Percentiles rank a stretch among this genome's conserved stretches.
These are phyloP conservation scores for Epichloe amarillans DNA, from an alignment of 2,329 filamentous ascomycete species.

Conservation along the genomic window DNA sequence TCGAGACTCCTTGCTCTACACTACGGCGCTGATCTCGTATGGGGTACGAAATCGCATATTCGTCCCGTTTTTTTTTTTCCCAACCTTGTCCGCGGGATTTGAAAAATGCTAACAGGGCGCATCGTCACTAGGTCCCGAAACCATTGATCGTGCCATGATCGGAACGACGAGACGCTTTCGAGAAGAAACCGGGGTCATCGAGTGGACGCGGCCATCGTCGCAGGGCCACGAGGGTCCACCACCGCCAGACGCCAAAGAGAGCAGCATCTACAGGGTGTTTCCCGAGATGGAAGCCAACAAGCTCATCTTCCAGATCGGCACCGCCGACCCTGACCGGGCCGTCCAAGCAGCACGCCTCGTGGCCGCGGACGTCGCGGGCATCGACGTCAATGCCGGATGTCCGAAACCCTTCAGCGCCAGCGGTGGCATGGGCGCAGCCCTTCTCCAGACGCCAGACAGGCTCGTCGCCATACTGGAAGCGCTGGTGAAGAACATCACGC, in stretches of 20 bases:
- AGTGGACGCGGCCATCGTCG: constrained; percentile 68
- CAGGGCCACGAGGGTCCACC: constrained; percentile 49
- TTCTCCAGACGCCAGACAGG: constrained; percentile 73
- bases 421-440: constrained; percentile 89
- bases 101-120: not conserved
- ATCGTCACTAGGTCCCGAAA: constrained; percentile 61
- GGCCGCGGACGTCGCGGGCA: constrained; percentile 77
- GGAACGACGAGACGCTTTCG: constrained; percentile 72
- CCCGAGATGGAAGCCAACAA: constrained; percentile 60
- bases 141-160: constrained; percentile 82
- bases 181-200: constrained; percentile 61
- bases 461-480: constrained; percentile 73
- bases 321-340: constrained; percentile 66
- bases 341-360: constrained; percentile 76
- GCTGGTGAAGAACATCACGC: constrained; percentile 64
- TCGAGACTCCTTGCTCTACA: constrained; percentile 79
- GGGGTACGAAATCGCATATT: constrained; percentile 44
- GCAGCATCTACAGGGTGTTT: constrained; percentile 73
- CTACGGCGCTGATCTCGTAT: constrained; percentile 93
- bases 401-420: constrained; percentile 91
- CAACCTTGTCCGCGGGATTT: not conserved
- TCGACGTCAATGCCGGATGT: constrained; percentile 96
- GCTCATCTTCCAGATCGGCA: constrained; percentile 87
- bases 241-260: constrained; percentile 40
- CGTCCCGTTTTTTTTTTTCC: not conserved